Percentiles rank a stretch among this genome's conserved stretches.
These are phyloP conservation scores for Colletotrichum higginsianum DNA, from an alignment of 2,329 filamentous ascomycete species.

Conservation along the genomic window DNA sequence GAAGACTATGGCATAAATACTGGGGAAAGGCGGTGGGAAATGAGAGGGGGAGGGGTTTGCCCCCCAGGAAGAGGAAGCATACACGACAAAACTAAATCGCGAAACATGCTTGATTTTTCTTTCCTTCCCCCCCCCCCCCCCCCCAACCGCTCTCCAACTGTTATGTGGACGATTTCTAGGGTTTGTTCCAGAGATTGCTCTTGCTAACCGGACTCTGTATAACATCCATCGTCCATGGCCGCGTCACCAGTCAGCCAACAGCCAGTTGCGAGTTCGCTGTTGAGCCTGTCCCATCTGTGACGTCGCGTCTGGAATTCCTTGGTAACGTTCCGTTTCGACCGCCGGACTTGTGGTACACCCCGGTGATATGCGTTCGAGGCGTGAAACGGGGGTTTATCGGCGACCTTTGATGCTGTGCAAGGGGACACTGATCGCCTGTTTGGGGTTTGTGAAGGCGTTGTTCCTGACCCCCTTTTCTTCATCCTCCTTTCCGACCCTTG, in stretches of 20 bases:
- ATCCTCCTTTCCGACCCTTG: too few relatives aligned
- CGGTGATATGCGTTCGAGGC: too few relatives aligned
- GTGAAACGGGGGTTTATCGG: too few relatives aligned
- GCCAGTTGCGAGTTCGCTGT: background rate
- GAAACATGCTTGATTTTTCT: conserved; percentile 27
- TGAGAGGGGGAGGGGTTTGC: background rate
- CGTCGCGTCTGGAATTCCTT: background rate
- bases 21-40: too few relatives aligned
- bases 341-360: background rate
- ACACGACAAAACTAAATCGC: conserved; percentile 34
- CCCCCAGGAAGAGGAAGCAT: conserved; percentile 7
- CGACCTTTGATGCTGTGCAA: too few relatives aligned
- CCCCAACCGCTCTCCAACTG: background rate
- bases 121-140: too few relatives aligned
- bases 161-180: conserved; percentile 1
- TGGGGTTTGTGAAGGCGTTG: too few relatives aligned
- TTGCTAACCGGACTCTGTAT: conserved; percentile 20
- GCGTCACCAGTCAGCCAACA: background rate
- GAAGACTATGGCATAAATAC: background rate
- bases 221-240: background rate
- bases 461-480: too few relatives aligned
- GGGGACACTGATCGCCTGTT: too few relatives aligned
- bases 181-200: background rate
- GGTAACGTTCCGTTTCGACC: background rate
- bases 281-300: background rate